Percentiles rank a stretch among this genome's conserved stretches.
These are phyloP conservation scores for Tricholoma saponaceum DNA, from an alignment of 768 basidiomycete genomes.

Conservation along the genomic window DNA sequence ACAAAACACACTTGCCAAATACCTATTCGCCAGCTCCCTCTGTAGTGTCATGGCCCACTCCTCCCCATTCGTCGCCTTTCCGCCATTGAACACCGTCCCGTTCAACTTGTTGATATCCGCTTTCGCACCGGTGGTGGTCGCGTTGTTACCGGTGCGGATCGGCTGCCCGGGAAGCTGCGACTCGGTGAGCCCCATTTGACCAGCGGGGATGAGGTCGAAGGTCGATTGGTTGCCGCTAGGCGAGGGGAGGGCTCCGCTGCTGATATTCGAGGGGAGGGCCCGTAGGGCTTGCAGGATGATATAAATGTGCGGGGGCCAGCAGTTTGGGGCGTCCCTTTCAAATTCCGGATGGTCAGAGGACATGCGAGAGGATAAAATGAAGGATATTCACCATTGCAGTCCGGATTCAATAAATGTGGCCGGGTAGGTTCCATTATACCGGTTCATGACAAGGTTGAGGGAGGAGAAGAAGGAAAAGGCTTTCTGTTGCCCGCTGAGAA, in stretches of 20 bases:
- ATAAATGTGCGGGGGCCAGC: conserved; percentile 86
- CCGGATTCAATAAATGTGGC: conserved; percentile 75
- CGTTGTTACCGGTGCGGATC: conserved; percentile 39
- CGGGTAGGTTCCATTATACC: conserved; percentile 87
- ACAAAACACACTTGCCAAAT: conserved; percentile 78
- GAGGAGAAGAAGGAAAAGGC: conserved; percentile 73
- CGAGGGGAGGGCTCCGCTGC: conserved; percentile 49
- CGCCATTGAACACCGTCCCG: conserved; percentile 62
- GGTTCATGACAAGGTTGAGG: conserved; percentile 73
- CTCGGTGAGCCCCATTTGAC: conserved; percentile 82
- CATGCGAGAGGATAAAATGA: background rate
- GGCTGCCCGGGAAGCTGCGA: conserved; percentile 67
- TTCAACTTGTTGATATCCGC: conserved; percentile 59
- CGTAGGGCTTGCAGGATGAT: conserved; percentile 75
- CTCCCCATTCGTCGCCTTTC: conserved; percentile 53
- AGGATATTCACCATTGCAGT: conserved; percentile 65
- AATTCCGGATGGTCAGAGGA: background rate
- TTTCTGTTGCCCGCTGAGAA: conserved; percentile 50
- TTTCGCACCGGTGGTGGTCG: conserved; percentile 45
- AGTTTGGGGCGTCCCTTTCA: conserved; percentile 77
- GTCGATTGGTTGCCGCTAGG: conserved; percentile 49
- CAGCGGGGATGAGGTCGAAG: conserved; percentile 66
- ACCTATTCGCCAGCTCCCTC: conserved; percentile 81
- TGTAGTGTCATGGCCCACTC: conserved; percentile 62
- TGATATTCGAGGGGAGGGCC: conserved; percentile 69